Evolutionary conservation across 2,329 filamentous ascomycete genomes (phyloP), one percentile per base, ranked within the genome.

Genomic region (Chaetothyriales sp.): DNA sequence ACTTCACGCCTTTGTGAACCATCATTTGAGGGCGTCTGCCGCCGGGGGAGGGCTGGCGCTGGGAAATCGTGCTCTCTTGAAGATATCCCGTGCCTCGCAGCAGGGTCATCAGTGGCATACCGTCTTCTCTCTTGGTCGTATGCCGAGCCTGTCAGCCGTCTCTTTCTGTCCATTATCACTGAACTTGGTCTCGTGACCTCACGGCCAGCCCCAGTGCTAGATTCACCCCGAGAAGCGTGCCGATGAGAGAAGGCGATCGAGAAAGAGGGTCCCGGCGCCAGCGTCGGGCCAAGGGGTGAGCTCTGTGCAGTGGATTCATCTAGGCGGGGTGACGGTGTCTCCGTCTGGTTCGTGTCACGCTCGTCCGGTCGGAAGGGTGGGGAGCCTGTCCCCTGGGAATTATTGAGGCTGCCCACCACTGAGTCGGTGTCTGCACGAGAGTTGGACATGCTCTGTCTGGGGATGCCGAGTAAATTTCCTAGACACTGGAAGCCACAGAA

Each of bases 81-180:
- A 54, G 53, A 51, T 55, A 47, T 47, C 54, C 50, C 8, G 45
- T 36, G 43, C 57, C 47, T 46, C 52, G 20, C 51, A 46, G 55
- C 49, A 46, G 53, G 55, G 15, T 50, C 50, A 49, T 50, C 52
- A 51, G 54, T 60, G 20, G 52, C 57, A 15, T 58, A 57, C 43
- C 61, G 59, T 52, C 60, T 57, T 49, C 59, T 54, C 8, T 51
- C 51, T 39, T 55, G 49, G 48, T 65, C 64, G 48, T 67, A 61
- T 18, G 62, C 57, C 25, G 63, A 53, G 48, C 63, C 65, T n/a
- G 66, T 66, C 49, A 71, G 56, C 53, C 68, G 66, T 53, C 69
- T 65, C 59, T 71, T 71, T 45, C 69, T 64, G 51, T 71, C 68
- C 49, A 64, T 45, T 2, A 15, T 39, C 32, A 39, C 32, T 15